Base-by-base conservation (phyloP, 2,329 filamentous ascomycete genomes). In the Botrytis medusae region DNA sequence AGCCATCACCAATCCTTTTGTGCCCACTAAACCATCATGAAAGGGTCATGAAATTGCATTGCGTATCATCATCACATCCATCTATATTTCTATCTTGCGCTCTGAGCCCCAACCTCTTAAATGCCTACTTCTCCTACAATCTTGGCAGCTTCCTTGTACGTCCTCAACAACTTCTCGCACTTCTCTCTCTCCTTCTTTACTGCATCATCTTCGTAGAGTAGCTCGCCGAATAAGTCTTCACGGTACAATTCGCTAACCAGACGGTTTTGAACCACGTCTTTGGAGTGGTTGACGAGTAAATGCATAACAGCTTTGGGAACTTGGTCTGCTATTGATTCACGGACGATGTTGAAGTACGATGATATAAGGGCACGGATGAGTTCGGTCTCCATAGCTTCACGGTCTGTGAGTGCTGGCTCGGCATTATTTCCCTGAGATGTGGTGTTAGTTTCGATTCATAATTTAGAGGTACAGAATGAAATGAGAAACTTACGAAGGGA, bases 261-360 rank as follows among this genome's bases (percentile, higher is more conserved):
- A 63, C 96, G 89, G 83, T 99, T 99, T 83, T 99, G 96, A 46
- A 99, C 95, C 20, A 95, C 95, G 78, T 99, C 96, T 83, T 98
- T 98, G 84, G 93, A 97, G 85, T 98, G 93, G 84, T 99, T 99
- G 81, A 99, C 96, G 48, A 99, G 89, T 64, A 99, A 89, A 82
- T 99, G 96, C 96, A 99, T 99, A 78, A 99, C 92, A 8, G 96
- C 96, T 85, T 99, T 99, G 77, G 96, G 96, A 18, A 99, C 96
- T 84, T 98, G 95, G 82, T 99, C 96, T 62, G 95, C 95, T 79
- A 98, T 97, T n/a, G 94, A 95, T 84, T 99, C 96, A 76, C 96
- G 93, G 64, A 99, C 96, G 80, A 99, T 99, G 83, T 97, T 97
- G 87, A 99, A 99, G 86, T 99, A 99, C 1, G 95, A 98, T 46